phyloP scores from a whole-genome alignment of 306 rosid genomes.

The Cucurbita moschata region DNA sequence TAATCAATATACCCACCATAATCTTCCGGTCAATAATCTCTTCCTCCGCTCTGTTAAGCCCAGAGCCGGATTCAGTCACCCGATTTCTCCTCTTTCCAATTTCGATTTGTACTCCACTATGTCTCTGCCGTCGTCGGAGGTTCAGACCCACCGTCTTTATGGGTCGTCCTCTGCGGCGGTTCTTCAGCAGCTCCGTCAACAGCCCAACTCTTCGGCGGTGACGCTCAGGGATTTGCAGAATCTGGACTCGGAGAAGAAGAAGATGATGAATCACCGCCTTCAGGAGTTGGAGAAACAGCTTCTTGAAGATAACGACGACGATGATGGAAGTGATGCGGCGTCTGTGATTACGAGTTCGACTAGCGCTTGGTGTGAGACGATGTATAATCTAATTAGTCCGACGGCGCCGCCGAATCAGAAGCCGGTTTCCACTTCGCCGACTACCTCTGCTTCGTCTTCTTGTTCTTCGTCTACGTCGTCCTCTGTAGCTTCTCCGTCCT shows the following conservation, averaged over 20 bases:
- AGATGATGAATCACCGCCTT: conserved; percentile 33
- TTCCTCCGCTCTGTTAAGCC: conserved; percentile 56
- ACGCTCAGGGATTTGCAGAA: conserved; percentile 16
- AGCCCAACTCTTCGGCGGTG: conserved; percentile 1
- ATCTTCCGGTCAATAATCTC: conserved; percentile 20
- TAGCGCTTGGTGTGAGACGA: conserved; percentile 69
- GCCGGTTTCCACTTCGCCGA: conserved; percentile 50
- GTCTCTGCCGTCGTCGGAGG: neutral
- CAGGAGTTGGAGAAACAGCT: conserved; percentile 76
- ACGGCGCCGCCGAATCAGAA: conserved; percentile 22
- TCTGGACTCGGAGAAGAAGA: conserved; percentile 34
- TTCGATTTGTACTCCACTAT: conserved; percentile 39
- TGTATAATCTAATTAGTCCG: conserved; percentile 46
- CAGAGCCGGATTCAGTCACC: conserved; percentile 24
- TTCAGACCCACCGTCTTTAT: conserved; percentile 3
- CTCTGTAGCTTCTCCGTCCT: conserved; percentile 46
- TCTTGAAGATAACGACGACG: conserved; percentile 59
- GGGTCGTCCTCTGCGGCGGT: neutral
- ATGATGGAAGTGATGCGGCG: conserved; percentile 36
- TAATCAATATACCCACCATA: conserved; percentile 19
- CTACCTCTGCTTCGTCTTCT: conserved; percentile 45
- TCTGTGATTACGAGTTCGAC: conserved; percentile 41
- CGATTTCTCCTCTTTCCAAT: conserved; percentile 38
- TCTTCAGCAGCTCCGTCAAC: conserved; percentile 42
- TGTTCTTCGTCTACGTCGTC: conserved; percentile 39